Evolutionary conservation across 1,284 basidiomycete species (phyloP).

Genomic region (Rhodotorula sp.): DNA sequence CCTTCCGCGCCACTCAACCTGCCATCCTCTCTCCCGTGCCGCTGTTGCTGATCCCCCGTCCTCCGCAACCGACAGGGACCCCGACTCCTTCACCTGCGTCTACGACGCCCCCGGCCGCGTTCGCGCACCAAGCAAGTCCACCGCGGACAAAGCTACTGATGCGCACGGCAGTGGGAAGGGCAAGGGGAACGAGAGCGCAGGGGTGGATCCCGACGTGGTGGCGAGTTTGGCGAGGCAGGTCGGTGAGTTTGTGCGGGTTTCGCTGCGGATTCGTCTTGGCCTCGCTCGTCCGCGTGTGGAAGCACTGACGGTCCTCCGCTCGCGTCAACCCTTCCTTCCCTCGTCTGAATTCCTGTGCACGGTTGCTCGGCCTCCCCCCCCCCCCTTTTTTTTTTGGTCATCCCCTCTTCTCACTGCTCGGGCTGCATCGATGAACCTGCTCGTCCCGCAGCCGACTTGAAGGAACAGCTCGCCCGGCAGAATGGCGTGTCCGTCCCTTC

Average conservation of each 20-base stretch:
- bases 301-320: no score
- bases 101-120: conserved; percentile 1
- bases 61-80: conserved; percentile 2
- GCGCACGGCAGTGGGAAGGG: no score
- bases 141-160: neutral
- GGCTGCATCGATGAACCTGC: neutral
- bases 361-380: neutral
- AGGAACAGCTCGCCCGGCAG: conserved; percentile 3
- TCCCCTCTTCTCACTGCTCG: no score
- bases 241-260: neutral
- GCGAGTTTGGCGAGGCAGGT: conserved; percentile 2
- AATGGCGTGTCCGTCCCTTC: neutral
- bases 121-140: neutral
- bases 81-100: conserved; percentile 2
- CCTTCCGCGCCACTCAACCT: no score
- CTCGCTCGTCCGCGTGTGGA: no score
- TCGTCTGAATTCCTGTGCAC: no score
- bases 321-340: no score
- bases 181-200: no score
- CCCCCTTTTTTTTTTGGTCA: neutral
- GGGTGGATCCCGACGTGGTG: no score
- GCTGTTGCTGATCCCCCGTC: neutral
- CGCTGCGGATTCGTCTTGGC: neutral
- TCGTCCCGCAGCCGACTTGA: conserved; percentile 3
- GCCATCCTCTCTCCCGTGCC: neutral